Conservation (phyloP, 2,329 filamentous ascomycete species). For the Hirsutella thompsonii region DNA sequence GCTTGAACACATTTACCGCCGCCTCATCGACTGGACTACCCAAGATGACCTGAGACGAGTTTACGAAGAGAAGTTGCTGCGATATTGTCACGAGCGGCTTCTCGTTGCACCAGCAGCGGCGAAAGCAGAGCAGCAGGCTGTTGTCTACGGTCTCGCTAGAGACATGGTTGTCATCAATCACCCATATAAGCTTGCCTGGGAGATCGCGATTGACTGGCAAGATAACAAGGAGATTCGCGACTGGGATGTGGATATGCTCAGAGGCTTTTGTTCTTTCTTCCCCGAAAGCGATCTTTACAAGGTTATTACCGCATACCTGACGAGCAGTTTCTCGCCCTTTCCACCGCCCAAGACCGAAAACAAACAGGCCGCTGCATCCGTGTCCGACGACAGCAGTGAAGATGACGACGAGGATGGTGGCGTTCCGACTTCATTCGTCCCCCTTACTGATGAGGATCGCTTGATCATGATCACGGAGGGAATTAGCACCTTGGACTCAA, state of each 20-base stretch:
- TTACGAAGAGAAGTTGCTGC: conserved; percentile 83
- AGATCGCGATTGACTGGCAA: conserved; percentile 79
- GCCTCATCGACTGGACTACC: conserved; percentile 78
- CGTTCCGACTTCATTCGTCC: conserved; percentile 37
- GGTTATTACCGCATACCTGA: conserved; percentile 69
- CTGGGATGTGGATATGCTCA: conserved; percentile 65
- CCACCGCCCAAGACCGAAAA: conserved; percentile 25
- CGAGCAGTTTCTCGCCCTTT: conserved; percentile 75
- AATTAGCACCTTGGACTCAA: conserved; percentile 52
- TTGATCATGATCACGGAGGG: conserved; percentile 71
- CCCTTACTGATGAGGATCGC: conserved; percentile 63
- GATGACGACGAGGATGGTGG: conserved; percentile 47
- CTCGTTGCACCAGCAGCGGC: conserved; percentile 49
- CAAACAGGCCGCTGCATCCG: conserved; percentile 13
- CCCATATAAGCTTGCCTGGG: conserved; percentile 81
- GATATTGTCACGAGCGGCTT: conserved; percentile 68
- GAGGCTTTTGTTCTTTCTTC: conserved; percentile 73
- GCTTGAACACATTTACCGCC: conserved; percentile 67
- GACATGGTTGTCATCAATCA: conserved; percentile 97
- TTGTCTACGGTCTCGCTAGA: conserved; percentile 63
- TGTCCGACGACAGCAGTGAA: conserved; percentile 39
- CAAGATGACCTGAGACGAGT: conserved; percentile 74
- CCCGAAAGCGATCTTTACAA: conserved; percentile 72
- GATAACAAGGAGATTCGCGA: conserved; percentile 63
- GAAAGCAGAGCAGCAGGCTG: conserved; percentile 58